Evolutionary conservation across 208 protist genomes (phyloP), one percentile per base, ranked within the genome.

Genomic region (Polymyxa betae): DNA sequence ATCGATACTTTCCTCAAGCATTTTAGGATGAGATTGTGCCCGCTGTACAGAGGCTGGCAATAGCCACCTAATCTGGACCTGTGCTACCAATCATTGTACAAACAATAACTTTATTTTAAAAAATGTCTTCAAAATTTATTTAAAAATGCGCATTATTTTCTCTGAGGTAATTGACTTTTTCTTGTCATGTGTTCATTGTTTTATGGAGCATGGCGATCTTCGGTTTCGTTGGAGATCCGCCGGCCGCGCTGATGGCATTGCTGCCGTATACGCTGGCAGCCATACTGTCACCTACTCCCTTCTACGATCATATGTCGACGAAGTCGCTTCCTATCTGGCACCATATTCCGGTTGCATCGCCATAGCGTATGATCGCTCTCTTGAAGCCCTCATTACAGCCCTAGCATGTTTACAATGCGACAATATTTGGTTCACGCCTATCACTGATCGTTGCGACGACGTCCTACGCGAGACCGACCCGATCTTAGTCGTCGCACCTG

Each of bases 11-110:
- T 82, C 10, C 5, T 43, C n/a, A 40, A 82, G 5, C n/a, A 29
- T 60, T 5, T 29, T 60, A 82, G 72, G n/a, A 82, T 82, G 72
- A 82, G 5, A 82, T 82, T 82, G 72, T 82, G 5, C 72, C 72
- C 16, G 72, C 72, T 38, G 72, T 82, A 20, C 72, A 82, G n/a
- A 5, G 72, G 72, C 72, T 82, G 49, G 5, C 49, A 60, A n/a
- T n/a, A n/a, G n/a, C n/a, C n/a, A n/a, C n/a, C n/a, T n/a, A n/a
- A n/a, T n/a, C n/a, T n/a, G n/a, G n/a, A n/a, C n/a, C n/a, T n/a
- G n/a, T n/a, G n/a, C n/a, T n/a, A n/a, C n/a, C n/a, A n/a, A n/a
- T n/a, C n/a, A n/a, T n/a, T n/a, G n/a, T n/a, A n/a, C n/a, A n/a
- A n/a, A n/a, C n/a, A n/a, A n/a, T n/a, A n/a, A n/a, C n/a, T n/a